Conservation (phyloP, 768 basidiomycete genomes). For the Naganishia randhawae region DNA sequence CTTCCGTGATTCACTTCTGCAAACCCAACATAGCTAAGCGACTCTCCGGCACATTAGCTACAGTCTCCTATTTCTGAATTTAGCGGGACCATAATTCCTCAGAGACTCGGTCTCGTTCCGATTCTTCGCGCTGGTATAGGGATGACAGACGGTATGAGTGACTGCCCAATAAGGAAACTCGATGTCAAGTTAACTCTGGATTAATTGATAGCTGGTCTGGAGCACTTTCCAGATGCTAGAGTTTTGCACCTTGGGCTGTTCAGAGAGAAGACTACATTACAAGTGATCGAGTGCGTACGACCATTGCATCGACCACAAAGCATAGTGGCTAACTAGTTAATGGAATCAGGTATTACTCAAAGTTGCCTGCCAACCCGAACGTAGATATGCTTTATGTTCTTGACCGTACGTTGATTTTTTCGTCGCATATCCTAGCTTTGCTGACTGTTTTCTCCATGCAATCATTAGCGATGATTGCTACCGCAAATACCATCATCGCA, state of each 20-base stretch:
- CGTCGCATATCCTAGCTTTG: not conserved
- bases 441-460: too few species aligned
- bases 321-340: slow-evolving; percentile 46
- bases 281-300: slow-evolving; percentile 65
- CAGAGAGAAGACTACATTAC: slow-evolving; percentile 65
- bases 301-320: slow-evolving; percentile 52
- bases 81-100: slow-evolving; percentile 69
- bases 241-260: slow-evolving; percentile 89
- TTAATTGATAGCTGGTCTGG: slow-evolving; percentile 61
- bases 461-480: slow-evolving; percentile 67
- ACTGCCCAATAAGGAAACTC: slow-evolving; percentile 29
- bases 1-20: not conserved
- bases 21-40: not conserved
- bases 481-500: slow-evolving; percentile 85
- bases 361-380: slow-evolving; percentile 61
- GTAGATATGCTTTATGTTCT: slow-evolving; percentile 82
- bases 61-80: slow-evolving; percentile 63
- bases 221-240: slow-evolving; percentile 78
- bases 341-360: slow-evolving; percentile 63
- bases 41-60: not conserved
- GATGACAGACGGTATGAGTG: slow-evolving; percentile 66
- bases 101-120: slow-evolving; percentile 78
- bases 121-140: slow-evolving; percentile 89
- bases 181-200: not conserved
- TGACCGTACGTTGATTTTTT: slow-evolving; percentile 56